Conservation (phyloP, 345 rosid genomes). For the Arabis alpina region DNA sequence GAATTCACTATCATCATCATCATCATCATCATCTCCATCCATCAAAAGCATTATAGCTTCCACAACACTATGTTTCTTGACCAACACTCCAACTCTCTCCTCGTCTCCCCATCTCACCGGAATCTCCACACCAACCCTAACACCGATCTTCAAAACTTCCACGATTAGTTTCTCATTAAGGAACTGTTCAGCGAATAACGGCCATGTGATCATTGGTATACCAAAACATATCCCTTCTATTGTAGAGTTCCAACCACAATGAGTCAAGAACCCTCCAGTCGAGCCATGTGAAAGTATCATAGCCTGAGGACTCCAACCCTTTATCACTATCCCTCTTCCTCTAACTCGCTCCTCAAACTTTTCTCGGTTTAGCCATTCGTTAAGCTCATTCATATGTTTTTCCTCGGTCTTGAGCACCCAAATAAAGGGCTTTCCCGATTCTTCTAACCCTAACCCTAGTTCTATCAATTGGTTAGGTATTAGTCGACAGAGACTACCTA, state of each 20-base stretch:
- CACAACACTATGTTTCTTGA: constrained; percentile 52
- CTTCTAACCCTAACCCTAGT: constrained; percentile 67
- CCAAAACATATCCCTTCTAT: constrained; percentile 64
- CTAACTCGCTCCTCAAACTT: constrained; percentile 57
- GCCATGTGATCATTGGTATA: constrained; percentile 87
- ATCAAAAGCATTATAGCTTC: constrained; percentile 53
- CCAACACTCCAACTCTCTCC: constrained; percentile 61
- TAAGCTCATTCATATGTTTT: constrained; percentile 45
- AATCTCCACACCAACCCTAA: constrained; percentile 60
- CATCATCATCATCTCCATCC: constrained; percentile 44
- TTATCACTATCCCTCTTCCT: constrained; percentile 68
- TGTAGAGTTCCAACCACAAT: constrained; percentile 92
- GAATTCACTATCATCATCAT: constrained; percentile 42
- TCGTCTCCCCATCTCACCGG: constrained; percentile 85
- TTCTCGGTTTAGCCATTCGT: constrained; percentile 52
- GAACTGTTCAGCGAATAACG: constrained; percentile 76
- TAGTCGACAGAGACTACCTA: constrained; percentile 78
- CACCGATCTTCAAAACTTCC: constrained; percentile 63
- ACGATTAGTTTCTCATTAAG: constrained; percentile 69
- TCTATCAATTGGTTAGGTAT: constrained; percentile 65
- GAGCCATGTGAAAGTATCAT: constrained; percentile 68
- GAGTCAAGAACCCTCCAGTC: constrained; percentile 74
- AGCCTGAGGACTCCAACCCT: constrained; percentile 90
- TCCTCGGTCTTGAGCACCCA: constrained; percentile 72
- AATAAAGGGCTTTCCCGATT: constrained; percentile 63